A percentile compares a stretch with the other conserved stretches of the same genome.
phyloP scores from a whole-genome alignment of 2,329 filamentous ascomycete genomes.

The Xylaria multiplex region DNA sequence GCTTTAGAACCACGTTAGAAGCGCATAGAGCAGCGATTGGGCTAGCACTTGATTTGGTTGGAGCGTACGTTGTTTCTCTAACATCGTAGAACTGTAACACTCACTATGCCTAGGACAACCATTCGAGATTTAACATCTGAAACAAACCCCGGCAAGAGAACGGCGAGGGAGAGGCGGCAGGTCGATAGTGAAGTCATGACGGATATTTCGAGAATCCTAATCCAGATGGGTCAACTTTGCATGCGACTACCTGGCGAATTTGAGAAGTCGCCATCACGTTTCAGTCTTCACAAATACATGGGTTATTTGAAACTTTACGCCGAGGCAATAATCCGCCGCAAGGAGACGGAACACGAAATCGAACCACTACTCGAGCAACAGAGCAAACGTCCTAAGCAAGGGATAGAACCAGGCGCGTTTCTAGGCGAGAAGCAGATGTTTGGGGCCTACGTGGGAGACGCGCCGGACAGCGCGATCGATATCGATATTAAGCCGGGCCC shows the following conservation, averaged over 20 bases:
- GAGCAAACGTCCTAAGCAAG: constrained; percentile 7
- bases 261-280: constrained; percentile 74
- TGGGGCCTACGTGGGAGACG: constrained; percentile 50
- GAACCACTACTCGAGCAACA: constrained; percentile 11
- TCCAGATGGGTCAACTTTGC: constrained; percentile 50
- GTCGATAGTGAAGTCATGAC: constrained; percentile 43
- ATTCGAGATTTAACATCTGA: constrained; percentile 42
- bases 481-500: constrained; percentile 45
- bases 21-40: constrained; percentile 54
- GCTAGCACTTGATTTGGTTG: constrained; percentile 54
- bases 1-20: constrained; percentile 50
- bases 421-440: constrained; percentile 44
- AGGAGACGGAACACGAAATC: constrained; percentile 40
- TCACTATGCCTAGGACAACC: constrained; percentile 43
- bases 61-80: constrained; percentile 47
- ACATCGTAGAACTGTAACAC: constrained; percentile 26
- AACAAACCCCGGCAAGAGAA: constrained; percentile 38
- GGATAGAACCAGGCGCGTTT: constrained; percentile 42
- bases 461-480: constrained; percentile 56
- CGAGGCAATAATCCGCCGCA: constrained; percentile 41
- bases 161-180: constrained; percentile 40
- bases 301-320: constrained; percentile 76
- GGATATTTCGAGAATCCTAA: constrained; percentile 50
- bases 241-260: constrained; percentile 54
- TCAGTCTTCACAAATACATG: constrained; percentile 73